Conservation (phyloP, 1,284 basidiomycete genomes). For the Sanghuangporus sanghuang region DNA sequence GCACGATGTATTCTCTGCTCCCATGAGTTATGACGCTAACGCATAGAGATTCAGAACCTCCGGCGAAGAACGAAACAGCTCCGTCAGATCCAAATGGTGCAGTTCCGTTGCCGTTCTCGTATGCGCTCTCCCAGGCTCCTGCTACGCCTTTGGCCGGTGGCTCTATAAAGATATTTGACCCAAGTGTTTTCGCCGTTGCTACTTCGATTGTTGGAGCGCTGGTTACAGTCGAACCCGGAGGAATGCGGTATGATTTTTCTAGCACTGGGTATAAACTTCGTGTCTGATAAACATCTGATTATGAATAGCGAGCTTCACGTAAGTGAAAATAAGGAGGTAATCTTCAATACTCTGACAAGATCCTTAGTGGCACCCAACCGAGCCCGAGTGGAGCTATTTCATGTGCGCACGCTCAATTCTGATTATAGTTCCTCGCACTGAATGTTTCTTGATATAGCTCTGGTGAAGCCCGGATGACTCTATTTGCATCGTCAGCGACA, state of each 20-base stretch:
- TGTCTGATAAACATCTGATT: neutral
- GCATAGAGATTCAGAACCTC: slow-evolving; percentile 24
- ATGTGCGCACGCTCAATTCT: slow-evolving; percentile 22
- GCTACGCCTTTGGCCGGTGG: slow-evolving; percentile 44
- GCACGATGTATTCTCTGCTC: neutral
- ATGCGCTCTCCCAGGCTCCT: slow-evolving; percentile 41
- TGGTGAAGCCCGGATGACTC: slow-evolving; percentile 42
- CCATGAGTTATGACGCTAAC: slow-evolving; percentile 12
- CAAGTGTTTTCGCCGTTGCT: slow-evolving; percentile 48
- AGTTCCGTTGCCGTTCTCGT: slow-evolving; percentile 43
- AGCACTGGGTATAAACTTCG: neutral
- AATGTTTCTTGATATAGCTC: slow-evolving; percentile 26
- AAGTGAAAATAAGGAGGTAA: slow-evolving; percentile 19
- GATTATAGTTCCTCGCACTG: neutral
- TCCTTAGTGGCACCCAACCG: slow-evolving; percentile 45
- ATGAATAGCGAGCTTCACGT: slow-evolving; percentile 47
- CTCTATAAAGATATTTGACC: slow-evolving; percentile 56
- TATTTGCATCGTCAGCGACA: slow-evolving; percentile 32
- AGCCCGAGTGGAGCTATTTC: slow-evolving; percentile 35
- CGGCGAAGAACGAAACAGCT: slow-evolving; percentile 36
- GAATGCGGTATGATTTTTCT: slow-evolving; percentile 40
- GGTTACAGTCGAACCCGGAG: slow-evolving; percentile 52
- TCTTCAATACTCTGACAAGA: neutral
- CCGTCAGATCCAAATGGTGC: slow-evolving; percentile 41
- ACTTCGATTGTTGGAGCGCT: slow-evolving; percentile 53